Conservation (phyloP, 306 rosid species). For the Lathyrus sativus region DNA sequence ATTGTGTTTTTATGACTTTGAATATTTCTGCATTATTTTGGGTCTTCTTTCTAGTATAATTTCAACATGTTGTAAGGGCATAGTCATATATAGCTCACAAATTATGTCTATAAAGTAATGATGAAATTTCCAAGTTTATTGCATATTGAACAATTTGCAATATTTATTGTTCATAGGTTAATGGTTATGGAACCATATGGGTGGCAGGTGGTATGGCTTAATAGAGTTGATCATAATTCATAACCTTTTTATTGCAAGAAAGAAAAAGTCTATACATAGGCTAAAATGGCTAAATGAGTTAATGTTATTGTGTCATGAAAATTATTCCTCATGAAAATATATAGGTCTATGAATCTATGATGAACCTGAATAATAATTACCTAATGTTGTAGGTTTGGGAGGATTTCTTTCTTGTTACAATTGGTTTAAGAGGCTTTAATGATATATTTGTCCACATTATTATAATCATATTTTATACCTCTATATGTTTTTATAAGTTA, state of each 20-base stretch:
- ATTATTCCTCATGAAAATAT: too few relatives aligned
- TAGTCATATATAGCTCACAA: neutral
- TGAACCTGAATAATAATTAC: too few relatives aligned
- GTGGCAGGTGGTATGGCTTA: neutral
- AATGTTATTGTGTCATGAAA: neutral
- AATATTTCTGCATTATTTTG: neutral
- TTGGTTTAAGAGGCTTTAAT: too few relatives aligned
- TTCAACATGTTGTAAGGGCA: neutral
- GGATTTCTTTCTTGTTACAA: too few relatives aligned
- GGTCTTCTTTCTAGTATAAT: neutral
- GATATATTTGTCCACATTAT: too few relatives aligned
- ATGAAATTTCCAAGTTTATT: neutral
- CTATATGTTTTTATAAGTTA: too few relatives aligned
- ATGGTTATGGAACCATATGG: neutral
- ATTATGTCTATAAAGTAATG: neutral
- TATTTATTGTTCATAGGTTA: neutral
- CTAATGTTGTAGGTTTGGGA: too few relatives aligned
- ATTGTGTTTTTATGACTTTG: constrained; percentile 15
- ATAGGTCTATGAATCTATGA: too few relatives aligned
- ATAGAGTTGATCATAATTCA: constrained; percentile 3
- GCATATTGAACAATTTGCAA: neutral
- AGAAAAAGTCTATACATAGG: neutral
- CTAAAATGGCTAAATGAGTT: neutral
- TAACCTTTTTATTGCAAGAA: constrained; percentile 3
- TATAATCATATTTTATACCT: too few relatives aligned